Base-by-base conservation (phyloP, 164 flowering plant genomes). In the Tetrastigma voinierianum region DNA sequence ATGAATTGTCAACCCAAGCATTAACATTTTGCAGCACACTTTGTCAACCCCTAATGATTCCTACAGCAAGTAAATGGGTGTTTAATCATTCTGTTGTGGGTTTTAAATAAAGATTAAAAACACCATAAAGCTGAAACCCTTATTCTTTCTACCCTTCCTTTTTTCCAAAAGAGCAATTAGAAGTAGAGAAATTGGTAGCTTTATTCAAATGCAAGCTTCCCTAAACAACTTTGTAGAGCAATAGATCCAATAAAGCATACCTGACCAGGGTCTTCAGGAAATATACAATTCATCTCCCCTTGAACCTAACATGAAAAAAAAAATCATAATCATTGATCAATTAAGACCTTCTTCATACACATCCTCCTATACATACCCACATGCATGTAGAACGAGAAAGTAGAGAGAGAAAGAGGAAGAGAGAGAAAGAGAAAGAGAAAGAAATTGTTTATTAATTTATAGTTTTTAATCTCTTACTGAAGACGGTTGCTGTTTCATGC, bases 241-340 rank as follows among this genome's bases (percentile, higher is more conserved):
- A 74, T 75, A 75, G 90, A 86, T 83, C 88, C 88, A 80, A 84
- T 81, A 82, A 83, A 83, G 81, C 78, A 57, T 82, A 87, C 97
- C 95, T 91, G 95, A 66, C 95, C 97, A 62, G 97, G 91, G 85
- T 91, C 93, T 66, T 91, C 91, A 70, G 95, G 91, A 77, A 89
- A 89, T 77, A 82, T 76, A 74, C 86, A 82, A 74, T 76, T 84
- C 77, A 82, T 85, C 68, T 88, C 95, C 44, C 89, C 93, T 76
- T 79, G 89, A 73, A 81, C 86, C 93, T 88, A 67, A 43, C 53
- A 65, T 43, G 44, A 46, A 45, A 25, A 57, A 51, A 54, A 10
- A 1, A 17, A 62, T 68, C 18, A 56, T 18, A 68, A 66, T 66
- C 72, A 77, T 69, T 63, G 69, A 68, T 69, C 47, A 66, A 62